Base-by-base conservation (phyloP, 805 yeast species). In the Lipomyces orientalis region DNA sequence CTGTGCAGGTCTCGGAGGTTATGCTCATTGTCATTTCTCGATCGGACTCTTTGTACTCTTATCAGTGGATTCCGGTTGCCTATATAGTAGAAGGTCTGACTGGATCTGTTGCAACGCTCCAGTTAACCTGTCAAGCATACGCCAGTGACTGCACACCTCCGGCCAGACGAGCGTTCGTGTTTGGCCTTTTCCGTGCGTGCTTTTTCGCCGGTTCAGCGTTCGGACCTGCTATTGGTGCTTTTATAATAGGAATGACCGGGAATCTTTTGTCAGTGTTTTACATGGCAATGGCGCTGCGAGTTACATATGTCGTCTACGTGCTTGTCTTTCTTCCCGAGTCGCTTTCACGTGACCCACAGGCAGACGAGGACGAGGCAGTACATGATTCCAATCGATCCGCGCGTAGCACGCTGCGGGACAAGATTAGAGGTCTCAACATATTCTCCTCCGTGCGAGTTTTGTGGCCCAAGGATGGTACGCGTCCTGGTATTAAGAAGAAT, bases 71-170 rank as follows among this genome's bases (percentile, higher is more conserved):
- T 67, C 76, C 89, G 0, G 33, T 82, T 0, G 78, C 85, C 1
- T 81, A 81, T n/a, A 65, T 83, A 0, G 34, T 88, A 0, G 82
- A 82, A 46, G 82, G 87, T 29, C 60, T 84, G 2, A 84, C 88
- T 16, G 97, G 97, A 34, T 89, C 93, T 0, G 60, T 83, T 5
- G 77, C 86, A 67, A 82, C 88, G 4, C 73, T 87, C 31, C 71
- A 89, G 58, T 85, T 89, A 8, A 78, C 89, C 34, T 79, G 86
- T 10, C 88, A 88, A 74, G 86, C 93, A 67, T 92, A 91, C 75
- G 82, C 90, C 19, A 81, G 91, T 3, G 97, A 92, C 78, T 86
- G 90, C 54, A 87, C 87, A 6, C 88, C 87, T 29, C 84, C 90
- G 0, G 81, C 80, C 37, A 81, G 84, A 61, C 80, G 97, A 68